phyloP scores from a whole-genome alignment of 2,329 filamentous ascomycete species.

The Bipolaris cookei region DNA sequence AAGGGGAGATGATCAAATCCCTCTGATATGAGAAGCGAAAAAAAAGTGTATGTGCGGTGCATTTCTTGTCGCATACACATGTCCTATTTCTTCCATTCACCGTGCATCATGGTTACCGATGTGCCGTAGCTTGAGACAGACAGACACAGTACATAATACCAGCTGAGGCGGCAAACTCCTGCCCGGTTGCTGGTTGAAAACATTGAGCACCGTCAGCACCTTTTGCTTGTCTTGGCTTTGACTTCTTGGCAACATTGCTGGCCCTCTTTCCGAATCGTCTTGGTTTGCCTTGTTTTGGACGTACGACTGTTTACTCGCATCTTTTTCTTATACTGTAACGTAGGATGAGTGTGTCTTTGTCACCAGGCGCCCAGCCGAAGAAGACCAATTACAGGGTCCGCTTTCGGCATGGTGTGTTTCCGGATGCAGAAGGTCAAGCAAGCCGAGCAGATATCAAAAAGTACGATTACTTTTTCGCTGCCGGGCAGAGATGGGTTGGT shows the following conservation, averaged over 20 bases:
- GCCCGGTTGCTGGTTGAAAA: background rate
- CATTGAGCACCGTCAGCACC: slow-evolving; percentile 1
- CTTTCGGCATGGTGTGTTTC: slow-evolving; percentile 30
- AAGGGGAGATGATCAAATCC: background rate
- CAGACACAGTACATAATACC: slow-evolving; percentile 7
- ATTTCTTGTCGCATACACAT: background rate
- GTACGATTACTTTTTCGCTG: slow-evolving; percentile 34
- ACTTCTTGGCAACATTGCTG: background rate
- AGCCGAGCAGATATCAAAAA: slow-evolving; percentile 32
- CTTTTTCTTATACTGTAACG: background rate
- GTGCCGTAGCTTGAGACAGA: background rate
- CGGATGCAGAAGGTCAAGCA: slow-evolving; percentile 20
- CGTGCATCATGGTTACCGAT: slow-evolving; percentile 1
- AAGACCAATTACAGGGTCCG: slow-evolving; percentile 28
- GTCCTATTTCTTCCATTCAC: background rate
- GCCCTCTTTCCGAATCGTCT: background rate
- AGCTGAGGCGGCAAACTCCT: slow-evolving; percentile 1
- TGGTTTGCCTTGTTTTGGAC: background rate
- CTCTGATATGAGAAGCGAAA: background rate
- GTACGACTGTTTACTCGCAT: background rate
- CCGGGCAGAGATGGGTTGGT: slow-evolving; percentile 23
- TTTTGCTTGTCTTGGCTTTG: background rate
- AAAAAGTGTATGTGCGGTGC: background rate
- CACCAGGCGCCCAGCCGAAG: slow-evolving; percentile 9
- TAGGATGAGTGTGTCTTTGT: background rate